phyloP scores from a whole-genome alignment of 2,329 filamentous ascomycete genomes.

The Hirsutella thompsonii region DNA sequence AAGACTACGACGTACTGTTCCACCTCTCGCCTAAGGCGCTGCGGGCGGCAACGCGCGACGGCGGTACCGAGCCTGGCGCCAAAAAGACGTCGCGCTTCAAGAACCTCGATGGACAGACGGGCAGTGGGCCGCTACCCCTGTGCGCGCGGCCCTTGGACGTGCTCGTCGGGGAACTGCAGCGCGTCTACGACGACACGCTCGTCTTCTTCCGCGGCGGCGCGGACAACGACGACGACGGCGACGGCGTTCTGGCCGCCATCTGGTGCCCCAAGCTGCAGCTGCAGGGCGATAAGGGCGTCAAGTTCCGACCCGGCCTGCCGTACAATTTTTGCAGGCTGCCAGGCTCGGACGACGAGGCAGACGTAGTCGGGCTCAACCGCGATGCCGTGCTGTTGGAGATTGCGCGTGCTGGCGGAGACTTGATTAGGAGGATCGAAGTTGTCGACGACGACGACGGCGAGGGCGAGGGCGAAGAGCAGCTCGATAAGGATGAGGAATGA shows the following conservation, averaged over 20 bases:
- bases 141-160: conserved; percentile 47
- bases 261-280: conserved; percentile 42
- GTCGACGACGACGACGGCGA: conserved; percentile 6
- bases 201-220: conserved; percentile 70
- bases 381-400: conserved; percentile 61
- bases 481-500: background rate
- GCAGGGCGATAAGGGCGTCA: conserved; percentile 21
- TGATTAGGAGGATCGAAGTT: conserved; percentile 56
- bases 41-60: conserved; percentile 25
- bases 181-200: conserved; percentile 53
- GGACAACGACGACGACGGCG: conserved; percentile 40
- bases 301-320: conserved; percentile 58
- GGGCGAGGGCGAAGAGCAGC: background rate
- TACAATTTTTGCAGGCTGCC: conserved; percentile 35
- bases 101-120: conserved; percentile 57
- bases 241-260: conserved; percentile 40
- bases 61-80: conserved; percentile 20
- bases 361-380: conserved; percentile 51
- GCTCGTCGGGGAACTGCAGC: conserved; percentile 55
- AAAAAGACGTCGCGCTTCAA: conserved; percentile 53
- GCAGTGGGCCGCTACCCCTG: conserved; percentile 29
- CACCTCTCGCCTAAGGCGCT: conserved; percentile 47
- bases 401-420: conserved; percentile 48
- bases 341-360: conserved; percentile 23
- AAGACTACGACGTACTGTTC: conserved; percentile 80